Percentiles rank a stretch among this genome's conserved stretches.
Evolutionary conservation across 148 eudicot genomes (phyloP).

Genomic region (Rhododendron kiyosumense): DNA sequence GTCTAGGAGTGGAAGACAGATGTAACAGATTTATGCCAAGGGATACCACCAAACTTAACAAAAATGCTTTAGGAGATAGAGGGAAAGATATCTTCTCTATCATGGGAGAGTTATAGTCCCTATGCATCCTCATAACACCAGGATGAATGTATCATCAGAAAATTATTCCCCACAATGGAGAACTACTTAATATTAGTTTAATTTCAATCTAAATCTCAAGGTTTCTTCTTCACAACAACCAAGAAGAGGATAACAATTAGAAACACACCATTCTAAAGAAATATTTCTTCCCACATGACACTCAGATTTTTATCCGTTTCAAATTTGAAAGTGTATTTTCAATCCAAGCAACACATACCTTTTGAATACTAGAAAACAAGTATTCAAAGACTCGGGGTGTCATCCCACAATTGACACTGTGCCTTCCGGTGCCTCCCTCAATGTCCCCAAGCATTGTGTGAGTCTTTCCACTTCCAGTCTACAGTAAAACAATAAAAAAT

Average conservation of each 20-base stretch:
- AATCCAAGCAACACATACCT: conserved; percentile 38
- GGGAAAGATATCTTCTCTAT: neutral
- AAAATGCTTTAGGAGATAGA: neutral
- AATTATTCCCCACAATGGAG: neutral
- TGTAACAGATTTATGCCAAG: neutral
- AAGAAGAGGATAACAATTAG: neutral
- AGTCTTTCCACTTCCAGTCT: conserved; percentile 19
- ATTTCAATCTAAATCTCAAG: neutral
- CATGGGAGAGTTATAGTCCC: neutral
- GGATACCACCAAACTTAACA: neutral
- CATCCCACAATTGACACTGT: conserved; percentile 97
- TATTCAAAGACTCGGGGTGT: conserved; percentile 96
- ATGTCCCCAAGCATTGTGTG: conserved; percentile 42
- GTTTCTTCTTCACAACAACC: neutral
- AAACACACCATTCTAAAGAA: neutral
- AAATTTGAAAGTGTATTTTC: neutral
- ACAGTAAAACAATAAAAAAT: neutral
- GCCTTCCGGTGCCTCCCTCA: conserved; percentile 91
- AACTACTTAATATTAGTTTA: neutral
- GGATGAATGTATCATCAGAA: neutral
- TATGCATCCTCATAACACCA: neutral
- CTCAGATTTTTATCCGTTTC: neutral
- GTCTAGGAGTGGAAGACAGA: neutral
- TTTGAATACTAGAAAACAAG: conserved; percentile 86
- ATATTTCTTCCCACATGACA: neutral